Conservation (phyloP, 1,139 yeast species). For the Geotrichum cucujoidarum region DNA sequence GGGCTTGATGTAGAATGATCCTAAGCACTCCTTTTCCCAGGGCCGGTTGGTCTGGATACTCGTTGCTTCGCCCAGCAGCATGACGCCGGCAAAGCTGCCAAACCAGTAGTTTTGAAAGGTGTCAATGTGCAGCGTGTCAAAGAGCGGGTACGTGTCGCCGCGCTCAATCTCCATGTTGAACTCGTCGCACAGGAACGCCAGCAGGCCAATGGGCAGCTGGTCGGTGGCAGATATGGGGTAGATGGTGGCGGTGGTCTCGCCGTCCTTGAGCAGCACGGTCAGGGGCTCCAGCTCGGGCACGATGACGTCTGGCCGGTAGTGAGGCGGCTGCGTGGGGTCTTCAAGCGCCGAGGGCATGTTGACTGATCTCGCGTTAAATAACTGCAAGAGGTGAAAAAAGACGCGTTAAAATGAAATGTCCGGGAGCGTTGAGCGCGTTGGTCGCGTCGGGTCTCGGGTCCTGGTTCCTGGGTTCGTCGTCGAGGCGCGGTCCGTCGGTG, state of each 20-base stretch:
- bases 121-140: slow-evolving; percentile 67
- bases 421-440: not conserved
- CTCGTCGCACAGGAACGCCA: slow-evolving; percentile 83
- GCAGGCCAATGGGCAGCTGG: slow-evolving; percentile 66
- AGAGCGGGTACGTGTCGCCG: slow-evolving; percentile 83
- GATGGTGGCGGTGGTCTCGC: slow-evolving; percentile 86
- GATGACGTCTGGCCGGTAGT: slow-evolving; percentile 40
- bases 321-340: slow-evolving; percentile 43
- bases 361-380: not conserved
- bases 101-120: slow-evolving; percentile 84
- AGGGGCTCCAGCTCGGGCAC: slow-evolving; percentile 37
- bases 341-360: slow-evolving; percentile 41
- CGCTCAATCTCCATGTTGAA: slow-evolving; percentile 87
- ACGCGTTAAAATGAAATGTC: not conserved
- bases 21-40: slow-evolving; percentile 89
- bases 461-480: not conserved
- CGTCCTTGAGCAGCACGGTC: slow-evolving; percentile 78
- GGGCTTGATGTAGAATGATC: slow-evolving; percentile 77
- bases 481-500: not conserved
- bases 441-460: not conserved
- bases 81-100: slow-evolving; percentile 70
- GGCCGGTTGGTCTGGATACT: slow-evolving; percentile 44
- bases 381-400: not conserved
- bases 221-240: slow-evolving; percentile 69
- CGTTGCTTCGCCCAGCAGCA: slow-evolving; percentile 59